phyloP scores from a whole-genome alignment of 2,329 filamentous ascomycete genomes.

The Phialemoniopsis sp. region DNA sequence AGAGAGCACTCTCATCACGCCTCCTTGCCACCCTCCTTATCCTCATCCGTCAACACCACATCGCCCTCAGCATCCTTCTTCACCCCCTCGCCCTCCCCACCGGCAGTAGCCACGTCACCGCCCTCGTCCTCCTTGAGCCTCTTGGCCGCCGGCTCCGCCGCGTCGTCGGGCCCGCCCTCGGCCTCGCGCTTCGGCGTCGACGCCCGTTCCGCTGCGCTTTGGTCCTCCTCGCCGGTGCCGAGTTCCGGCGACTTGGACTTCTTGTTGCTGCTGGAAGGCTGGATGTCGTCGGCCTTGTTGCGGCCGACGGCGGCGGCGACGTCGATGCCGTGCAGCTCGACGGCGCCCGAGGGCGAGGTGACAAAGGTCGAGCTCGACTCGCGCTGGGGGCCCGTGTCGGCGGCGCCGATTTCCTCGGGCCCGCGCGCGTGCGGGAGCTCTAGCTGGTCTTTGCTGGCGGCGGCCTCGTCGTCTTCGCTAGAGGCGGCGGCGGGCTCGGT shows the following conservation, averaged over 20 bases:
- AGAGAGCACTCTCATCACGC: background rate
- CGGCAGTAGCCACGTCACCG: slow-evolving; percentile 9
- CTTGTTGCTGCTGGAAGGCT: slow-evolving; percentile 16
- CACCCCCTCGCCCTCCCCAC: slow-evolving; percentile 6
- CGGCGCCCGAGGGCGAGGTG: slow-evolving; percentile 26
- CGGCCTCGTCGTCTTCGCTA: slow-evolving; percentile 13
- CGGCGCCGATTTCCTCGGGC: slow-evolving; percentile 77
- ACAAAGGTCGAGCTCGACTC: slow-evolving; percentile 32
- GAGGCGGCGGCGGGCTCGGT: slow-evolving; percentile 21
- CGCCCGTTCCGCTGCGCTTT: slow-evolving; percentile 19
- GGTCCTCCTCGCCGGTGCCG: slow-evolving; percentile 11
- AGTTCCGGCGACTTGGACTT: slow-evolving; percentile 7
- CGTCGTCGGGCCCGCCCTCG: slow-evolving; percentile 36
- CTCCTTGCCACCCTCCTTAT: background rate
- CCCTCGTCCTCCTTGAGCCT: slow-evolving; percentile 41
- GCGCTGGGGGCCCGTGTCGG: slow-evolving; percentile 76
- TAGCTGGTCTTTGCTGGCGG: slow-evolving; percentile 33
- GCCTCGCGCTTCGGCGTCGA: slow-evolving; percentile 51
- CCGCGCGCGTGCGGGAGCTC: slow-evolving; percentile 79
- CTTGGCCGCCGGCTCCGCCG: slow-evolving; percentile 31
- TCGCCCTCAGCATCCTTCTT: slow-evolving; percentile 4
- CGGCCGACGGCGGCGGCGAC: slow-evolving; percentile 58
- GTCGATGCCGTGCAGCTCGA: slow-evolving; percentile 53
- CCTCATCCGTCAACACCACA: background rate
- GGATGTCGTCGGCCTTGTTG: slow-evolving; percentile 26